Conservation (phyloP, 129 eudicot genomes). For the Helianthus annuus region HanXRQr2.0-SUNRISE NC_035441.2:131311547-131312046, state of each 20-base stretch:
- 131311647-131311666: conserved; percentile 65
- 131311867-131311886: neutral
- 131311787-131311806: neutral
- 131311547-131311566: neutral
- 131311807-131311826: neutral
- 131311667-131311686: conserved; percentile 81
- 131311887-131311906: too few species aligned
- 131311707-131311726: conserved; percentile 73
- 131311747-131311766: conserved; percentile 20
- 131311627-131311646: neutral
- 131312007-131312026: too few species aligned
- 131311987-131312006: too few species aligned
- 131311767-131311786: neutral
- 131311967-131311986: too few species aligned
- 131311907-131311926: too few species aligned
- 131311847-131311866: conserved; percentile 4
- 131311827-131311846: neutral
- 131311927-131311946: too few species aligned
- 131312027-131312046: too few species aligned
- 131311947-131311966: too few species aligned
- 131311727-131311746: conserved; percentile 68
- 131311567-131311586: neutral
- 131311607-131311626: neutral
- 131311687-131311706: conserved; percentile 82
- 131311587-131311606: neutral